phyloP scores from a whole-genome alignment of 306 rosid species.

The Dalbergia cochinchinensis region DNA sequence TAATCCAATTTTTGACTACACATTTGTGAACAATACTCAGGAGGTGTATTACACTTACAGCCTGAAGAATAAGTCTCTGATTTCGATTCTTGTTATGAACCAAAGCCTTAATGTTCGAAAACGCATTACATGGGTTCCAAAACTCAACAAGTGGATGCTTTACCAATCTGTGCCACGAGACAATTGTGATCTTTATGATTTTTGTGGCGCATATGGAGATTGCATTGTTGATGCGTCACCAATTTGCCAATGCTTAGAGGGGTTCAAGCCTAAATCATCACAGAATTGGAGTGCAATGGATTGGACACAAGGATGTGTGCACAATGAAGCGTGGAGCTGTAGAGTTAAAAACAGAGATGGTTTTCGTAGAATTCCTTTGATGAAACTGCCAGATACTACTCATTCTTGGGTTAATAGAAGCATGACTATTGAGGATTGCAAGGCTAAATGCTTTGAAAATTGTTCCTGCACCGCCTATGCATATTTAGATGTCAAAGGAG shows the following conservation, averaged over 20 bases:
- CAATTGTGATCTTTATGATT: slow-evolving; percentile 47
- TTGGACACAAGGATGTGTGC: slow-evolving; percentile 54
- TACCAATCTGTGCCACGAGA: slow-evolving; percentile 44
- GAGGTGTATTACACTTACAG: slow-evolving; percentile 25
- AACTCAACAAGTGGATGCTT: slow-evolving; percentile 33
- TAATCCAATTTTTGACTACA: not conserved
- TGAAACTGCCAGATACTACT: slow-evolving; percentile 44
- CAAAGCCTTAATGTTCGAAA: not conserved
- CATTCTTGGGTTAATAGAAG: too few relatives aligned
- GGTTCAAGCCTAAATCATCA: slow-evolving; percentile 42
- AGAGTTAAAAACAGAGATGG: slow-evolving; percentile 11
- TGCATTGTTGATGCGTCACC: slow-evolving; percentile 40
- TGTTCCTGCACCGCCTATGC: not conserved
- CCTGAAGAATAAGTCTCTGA: slow-evolving; percentile 22
- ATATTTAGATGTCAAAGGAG: not conserved
- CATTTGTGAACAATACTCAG: not conserved
- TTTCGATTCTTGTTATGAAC: slow-evolving; percentile 45
- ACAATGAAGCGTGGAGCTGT: slow-evolving; percentile 35
- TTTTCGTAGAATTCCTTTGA: slow-evolving; percentile 35
- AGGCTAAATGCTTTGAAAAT: not conserved
- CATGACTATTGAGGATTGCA: too few relatives aligned
- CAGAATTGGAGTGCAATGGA: slow-evolving; percentile 49
- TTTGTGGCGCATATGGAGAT: slow-evolving; percentile 51
- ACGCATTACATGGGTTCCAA: slow-evolving; percentile 40
- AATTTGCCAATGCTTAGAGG: slow-evolving; percentile 1